Percentiles rank a stretch among this genome's conserved stretches.
phyloP scores from a whole-genome alignment of 768 basidiomycete genomes.

The Lepiota brunneoincarnata region DNA sequence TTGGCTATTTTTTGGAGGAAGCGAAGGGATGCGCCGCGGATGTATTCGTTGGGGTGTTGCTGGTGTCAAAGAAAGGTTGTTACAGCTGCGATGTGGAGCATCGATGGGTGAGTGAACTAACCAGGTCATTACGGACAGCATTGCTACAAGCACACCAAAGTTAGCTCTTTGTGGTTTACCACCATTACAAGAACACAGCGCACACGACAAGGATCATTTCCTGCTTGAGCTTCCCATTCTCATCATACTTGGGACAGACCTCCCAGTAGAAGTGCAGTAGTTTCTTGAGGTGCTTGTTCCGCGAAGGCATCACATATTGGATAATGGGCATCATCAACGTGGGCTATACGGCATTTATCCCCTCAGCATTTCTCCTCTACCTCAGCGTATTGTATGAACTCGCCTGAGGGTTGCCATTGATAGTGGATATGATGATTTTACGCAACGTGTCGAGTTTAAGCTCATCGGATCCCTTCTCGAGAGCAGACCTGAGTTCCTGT shows the following conservation, averaged over 20 bases:
- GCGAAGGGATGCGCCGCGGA: constrained; percentile 94
- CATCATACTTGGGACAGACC: constrained; percentile 97
- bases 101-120: constrained; percentile 34
- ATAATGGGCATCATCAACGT: constrained; percentile 95
- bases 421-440: constrained; percentile 88
- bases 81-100: constrained; percentile 5
- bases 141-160: constrained; percentile 51
- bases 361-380: background rate
- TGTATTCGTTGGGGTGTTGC: constrained; percentile 99
- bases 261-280: constrained; percentile 95
- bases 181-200: constrained; percentile 29
- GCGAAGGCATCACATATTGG: constrained; percentile 94
- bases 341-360: constrained; percentile 51
- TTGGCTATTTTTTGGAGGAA: constrained; percentile 95
- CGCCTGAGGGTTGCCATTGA: constrained; percentile 93
- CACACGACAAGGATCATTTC: constrained; percentile 99
- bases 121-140: constrained; percentile 96
- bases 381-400: constrained; percentile 21
- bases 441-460: constrained; percentile 95
- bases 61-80: constrained; percentile 27
- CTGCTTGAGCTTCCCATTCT: constrained; percentile 95
- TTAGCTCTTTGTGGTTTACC: background rate
- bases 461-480: constrained; percentile 96
- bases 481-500: constrained; percentile 73
- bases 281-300: constrained; percentile 97